phyloP scores from a whole-genome alignment of 306 rosid species.

The Acmispon strigosus region DNA sequence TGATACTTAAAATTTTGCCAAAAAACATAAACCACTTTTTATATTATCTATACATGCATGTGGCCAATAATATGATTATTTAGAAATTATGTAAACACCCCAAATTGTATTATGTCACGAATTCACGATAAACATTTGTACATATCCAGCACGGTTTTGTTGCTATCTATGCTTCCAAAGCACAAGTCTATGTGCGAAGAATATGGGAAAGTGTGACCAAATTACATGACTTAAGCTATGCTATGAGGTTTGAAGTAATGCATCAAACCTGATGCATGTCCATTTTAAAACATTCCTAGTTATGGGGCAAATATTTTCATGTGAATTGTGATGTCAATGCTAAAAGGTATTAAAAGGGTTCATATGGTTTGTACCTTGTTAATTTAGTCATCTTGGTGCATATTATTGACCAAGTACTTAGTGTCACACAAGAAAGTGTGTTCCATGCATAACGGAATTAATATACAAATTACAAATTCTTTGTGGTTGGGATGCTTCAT shows the following conservation, averaged over 20 bases:
- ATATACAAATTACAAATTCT: constrained; percentile 3
- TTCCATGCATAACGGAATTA: constrained; percentile 38
- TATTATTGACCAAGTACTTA: constrained; percentile 21
- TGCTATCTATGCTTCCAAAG: neutral
- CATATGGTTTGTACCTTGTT: constrained; percentile 5
- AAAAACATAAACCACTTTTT: neutral
- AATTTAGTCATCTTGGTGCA: constrained; percentile 12
- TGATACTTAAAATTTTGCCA: neutral
- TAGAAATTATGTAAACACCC: neutral
- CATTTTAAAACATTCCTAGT: neutral
- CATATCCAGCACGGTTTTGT: neutral
- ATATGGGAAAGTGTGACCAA: neutral
- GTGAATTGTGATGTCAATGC: too few relatives aligned
- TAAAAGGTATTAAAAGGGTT: neutral
- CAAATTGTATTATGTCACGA: neutral
- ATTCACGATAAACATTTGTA: neutral
- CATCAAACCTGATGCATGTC: too few relatives aligned
- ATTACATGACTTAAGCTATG: neutral
- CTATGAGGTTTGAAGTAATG: too few relatives aligned
- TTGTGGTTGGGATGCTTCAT: constrained; percentile 33
- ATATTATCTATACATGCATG: neutral
- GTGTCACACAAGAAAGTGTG: constrained; percentile 31
- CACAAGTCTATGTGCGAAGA: neutral
- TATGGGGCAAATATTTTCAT: neutral
- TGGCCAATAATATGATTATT: neutral